Conservation (phyloP, 2,329 filamentous ascomycete species). For the Penicillium brasilianum region DNA sequence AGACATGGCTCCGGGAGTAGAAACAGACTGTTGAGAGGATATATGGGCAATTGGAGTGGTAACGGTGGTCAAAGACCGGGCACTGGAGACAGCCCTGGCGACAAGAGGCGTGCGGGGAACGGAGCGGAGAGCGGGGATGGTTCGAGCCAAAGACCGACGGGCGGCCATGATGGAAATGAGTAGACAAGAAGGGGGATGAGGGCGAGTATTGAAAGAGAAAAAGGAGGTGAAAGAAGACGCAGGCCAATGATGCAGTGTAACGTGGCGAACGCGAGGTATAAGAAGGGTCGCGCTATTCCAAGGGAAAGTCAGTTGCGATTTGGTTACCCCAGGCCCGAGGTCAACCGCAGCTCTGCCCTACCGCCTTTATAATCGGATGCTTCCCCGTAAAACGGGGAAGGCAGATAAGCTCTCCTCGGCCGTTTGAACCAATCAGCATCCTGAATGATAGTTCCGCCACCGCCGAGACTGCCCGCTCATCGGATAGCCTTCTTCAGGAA, state of each 20-base stretch:
- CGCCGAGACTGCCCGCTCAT: slow-evolving; percentile 25
- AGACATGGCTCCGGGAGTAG: slow-evolving; percentile 31
- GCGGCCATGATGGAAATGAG: slow-evolving; percentile 42
- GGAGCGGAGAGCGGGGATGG: slow-evolving; percentile 47
- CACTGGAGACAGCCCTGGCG: slow-evolving; percentile 33
- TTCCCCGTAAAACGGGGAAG: not conserved
- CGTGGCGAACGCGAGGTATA: slow-evolving; percentile 14
- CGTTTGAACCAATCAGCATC: slow-evolving; percentile 21
- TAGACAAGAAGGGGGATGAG: slow-evolving; percentile 1
- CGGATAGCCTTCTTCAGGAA: slow-evolving; percentile 5
- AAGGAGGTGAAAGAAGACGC: slow-evolving; percentile 1
- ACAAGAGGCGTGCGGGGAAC: slow-evolving; percentile 43
- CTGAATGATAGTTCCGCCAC: not conserved
- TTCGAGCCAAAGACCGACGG: slow-evolving; percentile 43
- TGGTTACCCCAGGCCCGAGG: slow-evolving; percentile 32
- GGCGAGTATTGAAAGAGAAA: not conserved
- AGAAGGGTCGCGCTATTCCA: slow-evolving; percentile 2
- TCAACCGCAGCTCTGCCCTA: slow-evolving; percentile 22
- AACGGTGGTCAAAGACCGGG: slow-evolving; percentile 33
- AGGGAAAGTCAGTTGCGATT: not conserved
- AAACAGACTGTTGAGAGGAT: slow-evolving; percentile 20
- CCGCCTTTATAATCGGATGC: slow-evolving; percentile 10
- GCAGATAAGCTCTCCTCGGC: slow-evolving; percentile 30
- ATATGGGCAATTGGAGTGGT: slow-evolving; percentile 29
- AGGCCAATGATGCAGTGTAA: slow-evolving; percentile 9